A percentile compares a stretch with the other conserved stretches of the same genome.
Evolutionary conservation across 208 protist species (phyloP).

Genomic region (Acanthamoeba quina): DNA sequence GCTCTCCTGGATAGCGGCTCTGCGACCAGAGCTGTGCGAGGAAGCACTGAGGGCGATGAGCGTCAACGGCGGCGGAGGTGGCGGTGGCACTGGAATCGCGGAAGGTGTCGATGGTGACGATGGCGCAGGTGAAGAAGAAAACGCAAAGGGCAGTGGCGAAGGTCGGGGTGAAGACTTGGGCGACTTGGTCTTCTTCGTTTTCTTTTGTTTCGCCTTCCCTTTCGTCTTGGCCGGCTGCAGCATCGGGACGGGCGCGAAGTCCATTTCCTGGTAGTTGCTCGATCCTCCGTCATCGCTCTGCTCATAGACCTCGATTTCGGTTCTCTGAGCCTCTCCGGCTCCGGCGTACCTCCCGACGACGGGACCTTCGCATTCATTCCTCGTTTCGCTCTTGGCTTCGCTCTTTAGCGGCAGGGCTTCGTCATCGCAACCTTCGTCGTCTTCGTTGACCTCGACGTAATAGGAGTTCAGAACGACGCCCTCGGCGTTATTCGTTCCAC

Average conservation of each 20-base stretch:
- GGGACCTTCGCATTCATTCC: too few species aligned
- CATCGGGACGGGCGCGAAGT: background rate
- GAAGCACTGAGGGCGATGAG: background rate
- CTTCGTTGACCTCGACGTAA: background rate
- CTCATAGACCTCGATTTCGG: too few species aligned
- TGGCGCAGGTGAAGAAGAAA: background rate
- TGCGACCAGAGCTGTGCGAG: background rate
- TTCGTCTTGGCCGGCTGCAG: background rate
- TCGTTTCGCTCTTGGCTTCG: background rate
- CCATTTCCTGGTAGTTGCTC: background rate
- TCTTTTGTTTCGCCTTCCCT: background rate
- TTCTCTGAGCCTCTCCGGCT: background rate
- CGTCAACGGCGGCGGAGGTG: background rate
- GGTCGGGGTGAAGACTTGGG: background rate
- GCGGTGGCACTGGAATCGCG: background rate
- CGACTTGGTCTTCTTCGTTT: background rate
- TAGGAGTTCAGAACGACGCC: background rate
- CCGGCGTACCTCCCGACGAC: too few species aligned
- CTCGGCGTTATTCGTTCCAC: background rate
- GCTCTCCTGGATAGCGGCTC: background rate
- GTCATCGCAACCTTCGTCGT: too few species aligned
- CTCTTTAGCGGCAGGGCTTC: background rate
- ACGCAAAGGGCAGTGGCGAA: background rate
- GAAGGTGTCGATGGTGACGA: background rate
- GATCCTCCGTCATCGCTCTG: too few species aligned